Conservation (phyloP, 192 early-diverging fungal species). For the Coemansia furcata region DNA sequence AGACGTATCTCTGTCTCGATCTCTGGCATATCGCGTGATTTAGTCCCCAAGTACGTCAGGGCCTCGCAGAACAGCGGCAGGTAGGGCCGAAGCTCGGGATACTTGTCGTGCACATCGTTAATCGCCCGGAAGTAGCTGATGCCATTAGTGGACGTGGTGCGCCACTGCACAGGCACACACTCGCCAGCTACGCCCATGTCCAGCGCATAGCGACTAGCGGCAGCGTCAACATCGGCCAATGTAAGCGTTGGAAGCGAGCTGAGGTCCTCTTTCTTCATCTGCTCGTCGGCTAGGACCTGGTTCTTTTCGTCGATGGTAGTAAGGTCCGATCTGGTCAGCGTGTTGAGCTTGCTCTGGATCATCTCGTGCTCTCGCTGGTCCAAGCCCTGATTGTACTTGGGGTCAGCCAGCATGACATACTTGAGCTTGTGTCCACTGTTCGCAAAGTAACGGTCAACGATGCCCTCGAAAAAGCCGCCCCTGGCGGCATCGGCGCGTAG, state of each 20-base stretch:
- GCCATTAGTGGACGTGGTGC: conserved; percentile 82
- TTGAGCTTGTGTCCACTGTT: conserved; percentile 75
- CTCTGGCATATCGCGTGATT: conserved; percentile 64
- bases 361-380: conserved; percentile 63
- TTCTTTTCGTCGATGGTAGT: conserved; percentile 65
- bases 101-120: conserved; percentile 62
- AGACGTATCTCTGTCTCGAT: conserved; percentile 86
- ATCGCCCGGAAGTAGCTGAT: conserved; percentile 85
- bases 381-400: conserved; percentile 60
- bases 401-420: conserved; percentile 81
- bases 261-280: conserved; percentile 75
- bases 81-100: conserved; percentile 67
- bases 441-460: conserved; percentile 76
- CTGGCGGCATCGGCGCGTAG: conserved; percentile 60
- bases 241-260: conserved; percentile 79
- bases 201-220: conserved; percentile 58
- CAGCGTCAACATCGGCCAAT: conserved; percentile 68
- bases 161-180: conserved; percentile 67
- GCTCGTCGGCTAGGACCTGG: conserved; percentile 61
- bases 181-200: conserved; percentile 47
- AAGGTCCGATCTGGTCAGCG: conserved; percentile 63
- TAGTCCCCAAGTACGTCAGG: conserved; percentile 66
- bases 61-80: conserved; percentile 74
- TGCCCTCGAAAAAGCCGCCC: conserved; percentile 69
- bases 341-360: conserved; percentile 60